Conservation (phyloP, 805 yeast species). For the Zygoascus bituminiphila region DNA sequence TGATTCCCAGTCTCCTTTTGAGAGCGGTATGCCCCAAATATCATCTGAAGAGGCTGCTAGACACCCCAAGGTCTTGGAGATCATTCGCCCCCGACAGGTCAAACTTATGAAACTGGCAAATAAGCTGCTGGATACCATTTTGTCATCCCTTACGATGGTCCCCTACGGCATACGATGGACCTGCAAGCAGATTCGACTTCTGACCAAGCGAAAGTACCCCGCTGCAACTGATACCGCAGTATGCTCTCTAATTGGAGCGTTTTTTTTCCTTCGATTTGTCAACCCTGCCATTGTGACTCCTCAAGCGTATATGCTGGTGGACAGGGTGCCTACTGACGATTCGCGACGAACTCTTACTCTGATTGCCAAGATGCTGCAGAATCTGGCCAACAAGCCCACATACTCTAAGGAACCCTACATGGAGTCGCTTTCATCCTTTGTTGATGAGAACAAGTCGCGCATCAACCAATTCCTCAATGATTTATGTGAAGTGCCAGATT, state of each 20-base stretch:
- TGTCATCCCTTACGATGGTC: conserved; percentile 44
- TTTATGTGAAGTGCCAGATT: conserved; percentile 34
- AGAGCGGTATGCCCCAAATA: conserved; percentile 15
- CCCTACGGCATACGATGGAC: conserved; percentile 69
- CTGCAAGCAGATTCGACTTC: conserved; percentile 54
- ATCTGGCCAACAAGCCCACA: conserved; percentile 76
- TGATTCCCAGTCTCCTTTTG: conserved; percentile 3
- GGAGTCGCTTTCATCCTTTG: conserved; percentile 21
- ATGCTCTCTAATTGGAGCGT: conserved; percentile 61
- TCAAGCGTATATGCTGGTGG: conserved; percentile 42
- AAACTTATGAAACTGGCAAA: conserved; percentile 21
- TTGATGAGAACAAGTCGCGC: conserved; percentile 24
- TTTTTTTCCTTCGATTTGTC: conserved; percentile 67
- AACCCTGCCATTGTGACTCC: conserved; percentile 92
- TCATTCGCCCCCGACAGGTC: conserved; percentile 24
- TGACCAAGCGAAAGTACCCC: conserved; percentile 52
- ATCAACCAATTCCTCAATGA: conserved; percentile 28
- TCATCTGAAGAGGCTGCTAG: conserved; percentile 26
- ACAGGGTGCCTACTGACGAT: conserved; percentile 30
- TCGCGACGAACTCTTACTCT: conserved; percentile 63
- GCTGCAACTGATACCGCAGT: conserved; percentile 37
- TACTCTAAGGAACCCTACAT: conserved; percentile 42
- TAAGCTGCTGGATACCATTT: conserved; percentile 43
- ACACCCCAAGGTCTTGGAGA: conserved; percentile 25
- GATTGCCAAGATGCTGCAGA: conserved; percentile 75